A percentile compares a stretch with the other conserved stretches of the same genome.
phyloP scores from a whole-genome alignment of 371 early-diverging fungal genomes.

The Mucor racemosus region DNA sequence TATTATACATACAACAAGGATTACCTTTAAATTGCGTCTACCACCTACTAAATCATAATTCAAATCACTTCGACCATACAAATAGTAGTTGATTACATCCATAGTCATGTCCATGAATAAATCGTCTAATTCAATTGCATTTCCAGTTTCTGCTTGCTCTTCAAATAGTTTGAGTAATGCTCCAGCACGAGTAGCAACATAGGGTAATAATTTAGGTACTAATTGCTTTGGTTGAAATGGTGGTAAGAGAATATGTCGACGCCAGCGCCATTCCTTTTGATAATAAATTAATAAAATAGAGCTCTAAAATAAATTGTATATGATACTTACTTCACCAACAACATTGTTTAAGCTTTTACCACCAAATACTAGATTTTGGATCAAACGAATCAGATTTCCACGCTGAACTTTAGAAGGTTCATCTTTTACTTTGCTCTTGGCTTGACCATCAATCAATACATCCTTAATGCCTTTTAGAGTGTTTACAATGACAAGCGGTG shows the following conservation, averaged over 20 bases:
- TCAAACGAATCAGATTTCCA: constrained; percentile 44
- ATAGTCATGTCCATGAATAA: constrained; percentile 49
- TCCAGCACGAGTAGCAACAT: constrained; percentile 33
- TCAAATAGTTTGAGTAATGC: constrained; percentile 28
- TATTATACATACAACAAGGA: too few species aligned
- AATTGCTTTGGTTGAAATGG: constrained; percentile 53
- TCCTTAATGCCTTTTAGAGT: constrained; percentile 50
- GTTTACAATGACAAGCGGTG: constrained; percentile 47
- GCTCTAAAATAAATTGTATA: neutral
- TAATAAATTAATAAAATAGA: neutral
- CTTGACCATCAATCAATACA: constrained; percentile 50
- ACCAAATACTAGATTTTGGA: constrained; percentile 56
- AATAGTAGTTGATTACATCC: constrained; percentile 55
- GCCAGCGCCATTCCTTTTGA: constrained; percentile 57
- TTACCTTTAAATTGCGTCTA: constrained; percentile 47
- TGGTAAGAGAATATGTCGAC: constrained; percentile 50
- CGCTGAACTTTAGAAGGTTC: constrained; percentile 37
- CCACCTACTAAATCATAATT: constrained; percentile 49
- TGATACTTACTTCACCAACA: constrained; percentile 41
- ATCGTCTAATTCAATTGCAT: constrained; percentile 43
- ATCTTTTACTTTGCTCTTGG: constrained; percentile 25
- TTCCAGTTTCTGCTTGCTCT: constrained; percentile 22
- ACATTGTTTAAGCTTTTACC: constrained; percentile 50
- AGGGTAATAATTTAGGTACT: constrained; percentile 48
- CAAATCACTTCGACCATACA: constrained; percentile 49